Percentiles rank a stretch among this genome's conserved stretches.
Evolutionary conservation across 805 yeast species (phyloP).

Genomic region (Kodamaea sagamina): DNA sequence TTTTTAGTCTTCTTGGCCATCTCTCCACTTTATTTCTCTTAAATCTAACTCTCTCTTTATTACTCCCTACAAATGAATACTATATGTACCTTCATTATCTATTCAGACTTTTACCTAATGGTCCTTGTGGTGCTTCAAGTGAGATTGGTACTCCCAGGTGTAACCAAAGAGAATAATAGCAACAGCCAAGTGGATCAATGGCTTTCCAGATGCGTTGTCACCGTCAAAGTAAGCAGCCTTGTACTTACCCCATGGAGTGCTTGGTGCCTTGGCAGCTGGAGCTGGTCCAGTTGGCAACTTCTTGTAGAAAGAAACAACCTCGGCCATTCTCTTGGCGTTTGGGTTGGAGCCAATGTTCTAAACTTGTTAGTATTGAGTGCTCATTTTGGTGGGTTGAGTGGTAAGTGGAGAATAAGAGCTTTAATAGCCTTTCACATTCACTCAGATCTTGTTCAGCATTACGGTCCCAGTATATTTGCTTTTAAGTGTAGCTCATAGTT

Average conservation of each 20-base stretch:
- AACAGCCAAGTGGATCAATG: slow-evolving; percentile 73
- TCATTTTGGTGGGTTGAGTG: not conserved
- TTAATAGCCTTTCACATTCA: too few relatives aligned
- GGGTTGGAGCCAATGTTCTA: slow-evolving; percentile 93
- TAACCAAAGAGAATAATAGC: slow-evolving; percentile 77
- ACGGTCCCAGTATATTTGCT: too few relatives aligned
- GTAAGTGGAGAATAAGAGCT: too few relatives aligned
- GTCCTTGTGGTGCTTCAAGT: slow-evolving; percentile 49
- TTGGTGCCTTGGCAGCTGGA: slow-evolving; percentile 65
- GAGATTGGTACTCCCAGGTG: slow-evolving; percentile 92
- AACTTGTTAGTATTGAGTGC: slow-evolving; percentile 27
- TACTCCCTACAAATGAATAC: not conserved
- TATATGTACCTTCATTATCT: slow-evolving; percentile 1
- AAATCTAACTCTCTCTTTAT: not conserved
- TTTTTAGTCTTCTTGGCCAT: too few relatives aligned
- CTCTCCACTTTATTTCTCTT: not conserved
- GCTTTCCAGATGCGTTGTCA: slow-evolving; percentile 80
- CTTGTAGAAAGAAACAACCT: slow-evolving; percentile 94
- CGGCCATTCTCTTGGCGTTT: slow-evolving; percentile 94
- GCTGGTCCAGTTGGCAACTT: slow-evolving; percentile 93
- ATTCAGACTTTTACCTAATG: slow-evolving; percentile 12
- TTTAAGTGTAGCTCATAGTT: too few relatives aligned
- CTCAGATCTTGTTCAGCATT: too few relatives aligned
- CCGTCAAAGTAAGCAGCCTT: slow-evolving; percentile 84
- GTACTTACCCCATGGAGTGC: slow-evolving; percentile 73